Conservation (phyloP, 2,329 filamentous ascomycete species). For the Allantophomopsis lycopodina region DNA sequence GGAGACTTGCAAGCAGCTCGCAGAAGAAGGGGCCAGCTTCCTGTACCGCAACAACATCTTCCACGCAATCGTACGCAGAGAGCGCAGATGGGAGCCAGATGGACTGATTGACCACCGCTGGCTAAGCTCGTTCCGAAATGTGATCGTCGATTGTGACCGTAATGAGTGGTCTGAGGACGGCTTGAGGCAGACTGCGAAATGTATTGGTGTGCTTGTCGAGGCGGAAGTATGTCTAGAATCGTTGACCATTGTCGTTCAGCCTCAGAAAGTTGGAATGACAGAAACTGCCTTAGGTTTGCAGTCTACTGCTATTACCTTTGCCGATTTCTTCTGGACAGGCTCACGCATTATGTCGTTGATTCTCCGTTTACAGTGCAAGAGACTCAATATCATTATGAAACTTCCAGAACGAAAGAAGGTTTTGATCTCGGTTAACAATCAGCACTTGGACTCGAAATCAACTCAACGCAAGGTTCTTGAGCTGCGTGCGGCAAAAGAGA, state of each 20-base stretch:
- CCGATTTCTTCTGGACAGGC: slow-evolving; percentile 9
- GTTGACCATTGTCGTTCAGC: slow-evolving; percentile 10
- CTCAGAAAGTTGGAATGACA: slow-evolving; percentile 5
- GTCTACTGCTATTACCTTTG: slow-evolving; percentile 7
- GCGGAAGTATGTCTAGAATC: slow-evolving; percentile 7
- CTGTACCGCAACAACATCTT: slow-evolving; percentile 13
- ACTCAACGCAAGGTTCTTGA: too few relatives aligned
- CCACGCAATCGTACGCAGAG: slow-evolving; percentile 8
- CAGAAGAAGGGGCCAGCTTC: slow-evolving; percentile 8
- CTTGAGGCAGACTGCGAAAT: slow-evolving; percentile 6
- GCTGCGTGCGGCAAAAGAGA: too few relatives aligned
- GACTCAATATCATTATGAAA: slow-evolving; percentile 12
- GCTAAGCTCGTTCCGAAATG: slow-evolving; percentile 7
- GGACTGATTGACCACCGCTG: slow-evolving; percentile 3
- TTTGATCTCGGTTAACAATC: slow-evolving; percentile 7
- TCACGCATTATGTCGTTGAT: slow-evolving; percentile 9
- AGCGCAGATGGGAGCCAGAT: background rate
- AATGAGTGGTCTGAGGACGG: slow-evolving; percentile 8
- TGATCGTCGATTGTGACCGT: slow-evolving; percentile 9
- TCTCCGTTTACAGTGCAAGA: slow-evolving; percentile 7
- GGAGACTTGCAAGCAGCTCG: slow-evolving; percentile 11
- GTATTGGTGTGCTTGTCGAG: slow-evolving; percentile 7
- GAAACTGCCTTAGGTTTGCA: slow-evolving; percentile 6
- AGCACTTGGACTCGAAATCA: background rate
- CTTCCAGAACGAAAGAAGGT: slow-evolving; percentile 4